Conservation (phyloP, 495 filamentous ascomycete species). For the Lasiosphaeria ovina region DNA sequence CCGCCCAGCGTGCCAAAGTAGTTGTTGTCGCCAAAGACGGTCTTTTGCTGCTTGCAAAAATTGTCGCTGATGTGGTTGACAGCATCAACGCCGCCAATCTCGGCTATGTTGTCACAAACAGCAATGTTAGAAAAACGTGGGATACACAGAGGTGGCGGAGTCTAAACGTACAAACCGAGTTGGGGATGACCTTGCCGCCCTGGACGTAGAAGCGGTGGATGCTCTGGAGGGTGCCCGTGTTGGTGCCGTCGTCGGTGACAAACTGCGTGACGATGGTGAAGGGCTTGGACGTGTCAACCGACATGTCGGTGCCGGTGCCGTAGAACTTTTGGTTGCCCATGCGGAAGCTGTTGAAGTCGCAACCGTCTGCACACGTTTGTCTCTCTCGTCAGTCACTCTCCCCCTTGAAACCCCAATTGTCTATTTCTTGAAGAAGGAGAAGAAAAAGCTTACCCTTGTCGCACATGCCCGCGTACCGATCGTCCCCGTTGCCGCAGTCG, state of each 20-base stretch:
- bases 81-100: conserved; percentile 48
- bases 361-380: conserved; percentile 48
- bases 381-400: conserved; percentile 49
- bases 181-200: conserved; percentile 53
- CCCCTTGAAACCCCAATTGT: conserved; percentile 37
- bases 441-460: conserved; percentile 27
- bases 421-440: background rate
- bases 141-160: too few species aligned
- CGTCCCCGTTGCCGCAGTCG: conserved; percentile 35
- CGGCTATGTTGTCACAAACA: conserved; percentile 20
- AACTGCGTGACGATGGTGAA: conserved; percentile 76
- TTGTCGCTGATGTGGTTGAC: conserved; percentile 55
- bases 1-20: conserved; percentile 57
- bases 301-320: conserved; percentile 49
- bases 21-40: conserved; percentile 56
- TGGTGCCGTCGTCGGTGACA: conserved; percentile 56
- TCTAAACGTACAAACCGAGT: conserved; percentile 30
- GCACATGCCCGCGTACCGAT: conserved; percentile 38
- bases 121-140: too few species aligned
- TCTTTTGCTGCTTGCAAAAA: conserved; percentile 61
- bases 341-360: conserved; percentile 70
- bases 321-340: conserved; percentile 59
- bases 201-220: conserved; percentile 69
- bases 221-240: conserved; percentile 53
- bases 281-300: conserved; percentile 57